These are phyloP conservation scores for Paracamarosporium sp. DNA, from an alignment of 2,329 filamentous ascomycete genomes.

Conservation along the genomic window DNA sequence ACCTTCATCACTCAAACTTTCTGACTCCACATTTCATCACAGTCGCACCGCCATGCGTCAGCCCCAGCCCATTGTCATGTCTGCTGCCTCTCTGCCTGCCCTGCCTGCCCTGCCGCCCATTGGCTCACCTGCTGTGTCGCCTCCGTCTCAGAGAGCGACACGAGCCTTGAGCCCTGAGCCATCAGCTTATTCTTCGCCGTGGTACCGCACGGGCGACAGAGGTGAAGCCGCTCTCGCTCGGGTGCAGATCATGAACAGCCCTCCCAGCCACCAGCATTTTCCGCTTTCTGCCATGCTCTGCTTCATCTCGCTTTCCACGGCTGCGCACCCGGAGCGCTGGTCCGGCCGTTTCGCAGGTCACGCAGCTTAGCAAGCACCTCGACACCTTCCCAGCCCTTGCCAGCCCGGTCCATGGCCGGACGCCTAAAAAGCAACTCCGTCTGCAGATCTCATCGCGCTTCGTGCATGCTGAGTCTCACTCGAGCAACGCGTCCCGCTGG, in stretches of 20 bases:
- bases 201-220: conserved; percentile 17
- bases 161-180: too few species aligned
- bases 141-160: conserved; percentile 36
- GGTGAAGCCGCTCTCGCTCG: conserved; percentile 23
- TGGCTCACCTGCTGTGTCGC: conserved; percentile 38
- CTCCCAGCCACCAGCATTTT: neutral
- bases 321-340: conserved; percentile 17
- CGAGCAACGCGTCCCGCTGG: neutral
- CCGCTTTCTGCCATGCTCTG: neutral
- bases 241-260: conserved; percentile 35
- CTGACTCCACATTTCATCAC: conserved; percentile 2
- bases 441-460: conserved; percentile 9
- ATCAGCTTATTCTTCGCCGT: too few species aligned
- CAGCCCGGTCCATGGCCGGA: conserved; percentile 16
- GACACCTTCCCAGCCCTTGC: conserved; percentile 17
- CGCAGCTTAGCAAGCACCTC: conserved; percentile 22
- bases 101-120: conserved; percentile 17
- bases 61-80: neutral
- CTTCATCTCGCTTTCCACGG: conserved; percentile 14
- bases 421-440: conserved; percentile 19
- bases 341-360: conserved; percentile 23
- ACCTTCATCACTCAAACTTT: conserved; percentile 11
- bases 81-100: conserved; percentile 4
- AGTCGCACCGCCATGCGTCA: conserved; percentile 5
- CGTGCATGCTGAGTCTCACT: conserved; percentile 10